Evolutionary conservation across 805 yeast genomes (phyloP), one percentile per base, ranked within the genome.

Genomic region (Candida jianshihensis): DNA sequence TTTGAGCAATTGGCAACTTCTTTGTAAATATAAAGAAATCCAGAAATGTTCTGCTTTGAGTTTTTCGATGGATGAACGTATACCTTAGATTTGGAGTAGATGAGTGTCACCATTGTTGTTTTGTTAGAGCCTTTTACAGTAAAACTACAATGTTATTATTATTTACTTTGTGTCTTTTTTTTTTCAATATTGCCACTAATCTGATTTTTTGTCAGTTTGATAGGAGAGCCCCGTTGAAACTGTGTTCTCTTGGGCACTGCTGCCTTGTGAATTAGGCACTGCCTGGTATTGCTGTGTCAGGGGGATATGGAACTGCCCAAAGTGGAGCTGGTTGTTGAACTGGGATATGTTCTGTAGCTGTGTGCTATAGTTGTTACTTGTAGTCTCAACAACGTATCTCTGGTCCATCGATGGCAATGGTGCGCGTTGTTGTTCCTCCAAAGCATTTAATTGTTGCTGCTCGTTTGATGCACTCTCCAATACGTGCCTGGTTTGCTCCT

Each of bases 11-110:
- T 53, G 41, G 58, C 59, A 31, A 64, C 58, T 13, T 84, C 83
- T 29, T 70, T 66, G 14, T 78, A 71, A 13, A 92, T 65, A 6
- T 82, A 66, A 26, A 92, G 55, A 49, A 72, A 86, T 3, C 98
- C 98, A 0, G 82, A 60, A 16, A 90, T 65, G 53, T 90, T 89
- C 51, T 90, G 96, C 35, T 66, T 67, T 20, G 85, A 71, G 16
- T 78, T 70, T 11, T 73, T 65, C 0, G 92, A 74, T 4, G 95
- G 94, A 57, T 92, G 98, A 4, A 89, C 71, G 56, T 77, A 88
- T 6, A 83, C 92, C 53, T 82, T 79, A 3, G 87, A 71, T 52
- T 81, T 82, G 30, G 66, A 61, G 38, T 64, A 64, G 3, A 63
- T 17, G 11, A 67, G 45, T 31, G 53, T 43, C 7, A 52, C 49